phyloP scores from a whole-genome alignment of 2,329 filamentous ascomycete genomes.

The Uncinocarpus reesii region DNA sequence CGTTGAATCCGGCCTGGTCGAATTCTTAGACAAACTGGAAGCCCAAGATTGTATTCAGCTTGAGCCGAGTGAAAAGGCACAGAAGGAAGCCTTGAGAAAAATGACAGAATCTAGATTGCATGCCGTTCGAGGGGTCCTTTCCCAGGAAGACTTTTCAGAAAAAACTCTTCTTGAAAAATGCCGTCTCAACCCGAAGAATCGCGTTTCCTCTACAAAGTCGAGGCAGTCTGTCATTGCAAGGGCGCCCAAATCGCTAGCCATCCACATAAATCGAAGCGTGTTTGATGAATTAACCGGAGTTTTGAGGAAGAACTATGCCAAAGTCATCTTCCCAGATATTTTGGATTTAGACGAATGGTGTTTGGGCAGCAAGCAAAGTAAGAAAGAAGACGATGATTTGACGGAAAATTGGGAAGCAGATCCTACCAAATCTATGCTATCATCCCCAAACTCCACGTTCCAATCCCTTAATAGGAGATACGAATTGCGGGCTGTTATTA shows the following conservation, averaged over 20 bases:
- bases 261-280: slow-evolving; percentile 85
- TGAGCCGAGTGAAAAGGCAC: slow-evolving; percentile 24
- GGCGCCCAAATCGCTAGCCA: slow-evolving; percentile 65
- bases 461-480: slow-evolving; percentile 49
- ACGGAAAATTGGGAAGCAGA: slow-evolving; percentile 61
- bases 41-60: slow-evolving; percentile 19
- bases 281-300: slow-evolving; percentile 75
- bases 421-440: slow-evolving; percentile 63
- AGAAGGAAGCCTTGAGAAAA: slow-evolving; percentile 30
- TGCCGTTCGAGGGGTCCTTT: slow-evolving; percentile 59
- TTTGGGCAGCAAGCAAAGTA: slow-evolving; percentile 47
- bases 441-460: slow-evolving; percentile 46
- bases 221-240: slow-evolving; percentile 79
- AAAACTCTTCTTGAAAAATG: slow-evolving; percentile 53
- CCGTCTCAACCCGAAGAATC: slow-evolving; percentile 56
- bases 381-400: slow-evolving; percentile 25
- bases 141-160: slow-evolving; percentile 70
- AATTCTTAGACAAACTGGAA: slow-evolving; percentile 32
- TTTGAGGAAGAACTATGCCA: slow-evolving; percentile 72
- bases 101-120: slow-evolving; percentile 47
- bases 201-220: slow-evolving; percentile 71
- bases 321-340: slow-evolving; percentile 62
- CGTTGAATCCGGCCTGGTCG: slow-evolving; percentile 41
- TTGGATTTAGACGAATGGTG: slow-evolving; percentile 80
- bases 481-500: slow-evolving; percentile 71